Base-by-base conservation (phyloP, 1,284 basidiomycete species). In the Malassezia pachydermatis region DNA sequence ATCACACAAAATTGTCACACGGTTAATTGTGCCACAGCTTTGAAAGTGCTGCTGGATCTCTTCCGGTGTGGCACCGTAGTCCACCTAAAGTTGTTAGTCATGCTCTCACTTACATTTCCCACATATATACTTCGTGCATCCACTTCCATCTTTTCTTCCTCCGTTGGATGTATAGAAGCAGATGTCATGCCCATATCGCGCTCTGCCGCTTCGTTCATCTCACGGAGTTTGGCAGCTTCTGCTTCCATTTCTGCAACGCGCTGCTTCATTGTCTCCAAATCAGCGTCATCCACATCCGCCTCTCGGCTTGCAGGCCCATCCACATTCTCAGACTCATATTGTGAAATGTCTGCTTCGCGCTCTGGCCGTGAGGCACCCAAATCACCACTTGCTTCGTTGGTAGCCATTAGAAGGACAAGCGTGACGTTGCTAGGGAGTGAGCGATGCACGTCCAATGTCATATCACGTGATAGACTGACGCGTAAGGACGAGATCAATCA, bases 31-130 rank as follows among this genome's bases (percentile, higher is more conserved):
- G 5, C 94, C 94, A 71, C 90, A 96, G 22, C 89, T 83, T 70
- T 89, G 86, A 76, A 99, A 99, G 73, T 98, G 94, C 35, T 80
- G 82, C 75, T 98, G 94, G 49, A 99, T 89, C 73, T 99, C 94
- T 75, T 98, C 94, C 13, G 94, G 94, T 23, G 94, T 95, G 7
- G 92, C 86, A 48, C 83, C 80, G 73, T 98, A 99, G 77, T 99
- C 94, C 48, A 99, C 92, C 90, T 98, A 48, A 8, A 27, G n/a
- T n/a, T 43, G 17, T 43, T 8, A 45, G 17, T 13, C 16, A 10
- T n/a, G n/a, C 5, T 14, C 5, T 14, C 19, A 79, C 87, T 70
- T 72, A 95, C 92, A 74, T 98, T 98, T 38, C 94, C 94, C 59
- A 99, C 85, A 73, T 90, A 96, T 45, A 99, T 76, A 76, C 89